Conservation (phyloP, 108 stramenopile genomes). For the Skeletonema menzelii region DNA sequence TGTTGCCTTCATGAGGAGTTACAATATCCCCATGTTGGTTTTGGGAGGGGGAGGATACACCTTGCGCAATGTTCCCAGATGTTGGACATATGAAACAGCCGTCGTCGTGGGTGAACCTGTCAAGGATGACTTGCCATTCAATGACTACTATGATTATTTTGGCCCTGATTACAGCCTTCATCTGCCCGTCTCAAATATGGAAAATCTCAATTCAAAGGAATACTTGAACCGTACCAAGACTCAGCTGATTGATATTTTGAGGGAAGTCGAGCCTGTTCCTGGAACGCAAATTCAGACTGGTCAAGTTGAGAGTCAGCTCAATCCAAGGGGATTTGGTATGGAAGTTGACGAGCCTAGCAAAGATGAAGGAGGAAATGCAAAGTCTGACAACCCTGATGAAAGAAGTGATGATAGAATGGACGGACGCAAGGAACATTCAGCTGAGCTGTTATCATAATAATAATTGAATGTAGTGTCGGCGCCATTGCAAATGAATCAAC, state of each 20-base stretch:
- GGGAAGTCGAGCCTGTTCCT: slow-evolving; percentile 84
- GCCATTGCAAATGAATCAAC: neutral
- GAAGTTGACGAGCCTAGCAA: slow-evolving; percentile 51
- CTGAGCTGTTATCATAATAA: slow-evolving; percentile 58
- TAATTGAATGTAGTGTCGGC: neutral
- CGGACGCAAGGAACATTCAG: slow-evolving; percentile 64
- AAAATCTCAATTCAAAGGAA: slow-evolving; percentile 91
- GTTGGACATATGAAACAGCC: slow-evolving; percentile 98
- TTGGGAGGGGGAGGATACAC: slow-evolving; percentile 99
- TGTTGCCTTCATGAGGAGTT: slow-evolving; percentile 90
- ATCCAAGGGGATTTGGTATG: slow-evolving; percentile 66
- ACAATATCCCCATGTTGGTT: slow-evolving; percentile 93
- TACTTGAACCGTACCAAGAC: slow-evolving; percentile 88
- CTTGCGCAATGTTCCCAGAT: slow-evolving; percentile 97
- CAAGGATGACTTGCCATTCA: slow-evolving; percentile 95
- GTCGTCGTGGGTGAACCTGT: slow-evolving; percentile 87
- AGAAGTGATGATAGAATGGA: slow-evolving; percentile 36
- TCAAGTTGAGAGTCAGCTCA: slow-evolving; percentile 75
- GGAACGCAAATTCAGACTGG: slow-evolving; percentile 84
- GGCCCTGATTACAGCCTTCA: slow-evolving; percentile 98
- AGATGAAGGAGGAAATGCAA: slow-evolving; percentile 58
- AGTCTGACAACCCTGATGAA: slow-evolving; percentile 42
- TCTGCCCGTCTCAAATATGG: slow-evolving; percentile 96
- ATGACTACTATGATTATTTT: slow-evolving; percentile 99
- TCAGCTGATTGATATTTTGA: slow-evolving; percentile 80